Percentiles rank a stretch among this genome's conserved stretches.
Evolutionary conservation across 177 flowering plant species (phyloP).

Genomic region (Vitis hybrid): DNA sequence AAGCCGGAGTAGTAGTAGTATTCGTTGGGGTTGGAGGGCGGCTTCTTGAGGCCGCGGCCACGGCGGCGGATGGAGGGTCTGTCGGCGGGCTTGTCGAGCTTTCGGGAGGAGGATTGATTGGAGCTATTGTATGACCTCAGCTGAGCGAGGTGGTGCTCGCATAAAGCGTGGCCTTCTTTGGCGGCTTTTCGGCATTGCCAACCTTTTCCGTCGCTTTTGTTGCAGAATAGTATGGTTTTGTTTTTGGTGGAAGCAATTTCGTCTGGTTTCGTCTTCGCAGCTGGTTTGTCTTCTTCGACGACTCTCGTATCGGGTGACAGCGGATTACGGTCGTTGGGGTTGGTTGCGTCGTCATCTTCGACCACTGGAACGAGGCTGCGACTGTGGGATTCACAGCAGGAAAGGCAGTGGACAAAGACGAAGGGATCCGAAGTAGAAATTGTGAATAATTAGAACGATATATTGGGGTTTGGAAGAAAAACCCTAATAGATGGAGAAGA

Average conservation of each 20-base stretch:
- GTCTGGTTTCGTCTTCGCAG: neutral
- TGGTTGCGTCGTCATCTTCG: no score
- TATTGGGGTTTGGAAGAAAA: conserved; percentile 10
- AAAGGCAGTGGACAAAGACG: no score
- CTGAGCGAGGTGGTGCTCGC: conserved; percentile 35
- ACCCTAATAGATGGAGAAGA: conserved; percentile 29
- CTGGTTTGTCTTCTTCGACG: conserved; percentile 8
- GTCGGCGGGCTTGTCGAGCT: neutral
- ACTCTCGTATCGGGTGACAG: neutral
- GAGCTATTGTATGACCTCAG: conserved; percentile 17
- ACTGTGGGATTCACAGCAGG: no score
- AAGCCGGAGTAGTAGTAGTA: conserved; percentile 82
- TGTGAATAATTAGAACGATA: conserved; percentile 3
- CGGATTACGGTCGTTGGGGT: no score
- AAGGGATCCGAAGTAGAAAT: neutral
- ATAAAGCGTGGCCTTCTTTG: conserved; percentile 27
- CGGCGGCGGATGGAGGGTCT: conserved; percentile 5
- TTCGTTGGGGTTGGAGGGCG: conserved; percentile 34
- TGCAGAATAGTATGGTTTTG: conserved; percentile 9
- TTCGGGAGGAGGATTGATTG: neutral
- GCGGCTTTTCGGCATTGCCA: conserved; percentile 41
- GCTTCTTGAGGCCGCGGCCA: conserved; percentile 14
- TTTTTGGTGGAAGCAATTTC: neutral
- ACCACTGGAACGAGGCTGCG: no score
- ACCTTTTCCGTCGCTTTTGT: conserved; percentile 39